Base-by-base conservation (phyloP, 2,329 filamentous ascomycete species). In the Scedosporium apiospermum region DNA sequence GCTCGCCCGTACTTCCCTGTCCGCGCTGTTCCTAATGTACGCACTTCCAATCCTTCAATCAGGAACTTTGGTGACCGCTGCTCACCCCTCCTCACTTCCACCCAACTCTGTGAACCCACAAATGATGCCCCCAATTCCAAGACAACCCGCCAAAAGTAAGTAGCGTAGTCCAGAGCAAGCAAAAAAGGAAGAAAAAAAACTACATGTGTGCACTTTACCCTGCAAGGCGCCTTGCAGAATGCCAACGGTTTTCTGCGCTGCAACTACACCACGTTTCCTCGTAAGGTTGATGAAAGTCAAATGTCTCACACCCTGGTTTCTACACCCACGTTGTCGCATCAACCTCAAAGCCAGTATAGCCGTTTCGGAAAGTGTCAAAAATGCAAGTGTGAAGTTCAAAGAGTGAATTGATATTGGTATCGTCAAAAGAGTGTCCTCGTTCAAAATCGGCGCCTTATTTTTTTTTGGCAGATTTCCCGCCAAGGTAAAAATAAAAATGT, bases 361-460 rank as follows among this genome's bases (percentile, higher is more conserved):
- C 4, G 41, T 44, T 27, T 34, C 23, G 16, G 27, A 61, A 30
- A 30, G 12, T 51, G 42, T 6, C 14, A 10, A 27, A 59, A 59
- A 46, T 38, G 30, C 26, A 27, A 34, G 44, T 46, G 49, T 61
- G n/a, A 58, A 46, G 27, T 38, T 38, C 14, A 38, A 58, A 27
- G n/a, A 55, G 14, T 55, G 51, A 55, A 55, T 55, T 38, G 51
- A 49, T 55, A 30, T 55, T 55, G 51, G 51, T 55, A 55, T 55
- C 51, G 51, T 55, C 51, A 55, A 55, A 55, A 55, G 51, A 55
- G 51, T 55, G 51, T 55, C 44, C 9, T 49, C 51, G 51, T 55
- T 16, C 51, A 55, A 55, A 55, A 55, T 27, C 51, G 18, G 23
- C 44, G 51, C 51, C 51, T 9, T 21, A 7, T 53, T 53, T 23